phyloP scores from a whole-genome alignment of 73 alveolate genomes.

The Blepharisma japonicum region DNA sequence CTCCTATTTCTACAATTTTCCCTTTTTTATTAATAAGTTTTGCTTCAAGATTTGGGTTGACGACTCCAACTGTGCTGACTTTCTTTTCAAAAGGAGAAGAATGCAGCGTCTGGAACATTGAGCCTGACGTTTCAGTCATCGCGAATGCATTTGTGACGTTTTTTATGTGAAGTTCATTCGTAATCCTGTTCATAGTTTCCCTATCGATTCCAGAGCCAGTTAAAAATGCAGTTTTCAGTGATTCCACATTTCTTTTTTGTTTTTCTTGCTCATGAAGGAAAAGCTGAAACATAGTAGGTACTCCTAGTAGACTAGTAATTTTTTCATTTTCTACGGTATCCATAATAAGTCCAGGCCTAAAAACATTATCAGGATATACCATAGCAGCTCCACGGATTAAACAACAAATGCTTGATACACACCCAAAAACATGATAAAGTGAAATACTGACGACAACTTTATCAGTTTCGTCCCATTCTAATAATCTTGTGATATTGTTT shows the following conservation, averaged over 20 bases:
- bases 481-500: conserved; percentile 32
- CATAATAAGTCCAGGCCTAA: conserved; percentile 55
- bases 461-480: conserved; percentile 33
- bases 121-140: conserved; percentile 56
- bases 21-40: conserved; percentile 37
- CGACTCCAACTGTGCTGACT: conserved; percentile 48
- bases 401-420: conserved; percentile 63
- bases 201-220: conserved; percentile 75
- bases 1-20: conserved; percentile 40
- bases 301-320: conserved; percentile 64
- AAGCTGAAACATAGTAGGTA: conserved; percentile 79
- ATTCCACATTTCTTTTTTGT: conserved; percentile 35
- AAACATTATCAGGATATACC: conserved; percentile 73
- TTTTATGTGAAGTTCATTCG: conserved; percentile 28
- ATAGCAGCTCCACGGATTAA: conserved; percentile 63
- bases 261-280: conserved; percentile 47
- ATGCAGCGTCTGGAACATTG: conserved; percentile 17
- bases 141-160: conserved; percentile 45
- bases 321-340: conserved; percentile 50
- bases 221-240: conserved; percentile 64
- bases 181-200: conserved; percentile 38
- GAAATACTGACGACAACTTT: conserved; percentile 64
- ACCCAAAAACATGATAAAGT: conserved; percentile 83
- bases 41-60: conserved; percentile 44
- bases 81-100: conserved; percentile 38